Evolutionary conservation across 768 basidiomycete genomes (phyloP).

Genomic region (Coprinopsis marcescibilis): DNA sequence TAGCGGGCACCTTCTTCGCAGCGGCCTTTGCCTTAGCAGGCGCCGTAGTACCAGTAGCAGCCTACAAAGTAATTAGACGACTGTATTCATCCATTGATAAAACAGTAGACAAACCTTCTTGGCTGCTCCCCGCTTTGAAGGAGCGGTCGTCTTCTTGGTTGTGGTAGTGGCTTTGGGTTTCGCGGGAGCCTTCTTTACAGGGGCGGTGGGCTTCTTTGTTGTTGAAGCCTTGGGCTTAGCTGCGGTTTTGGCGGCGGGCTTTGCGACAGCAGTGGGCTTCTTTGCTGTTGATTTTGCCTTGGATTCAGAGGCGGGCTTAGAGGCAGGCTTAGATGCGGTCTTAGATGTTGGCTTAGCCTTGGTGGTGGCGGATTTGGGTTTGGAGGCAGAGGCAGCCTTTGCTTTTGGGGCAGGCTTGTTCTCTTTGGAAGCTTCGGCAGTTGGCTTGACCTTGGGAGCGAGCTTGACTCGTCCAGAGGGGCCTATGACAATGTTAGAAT

Average conservation of each 20-base stretch:
- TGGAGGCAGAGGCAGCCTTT: slow-evolving; percentile 20
- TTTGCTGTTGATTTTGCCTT: slow-evolving; percentile 23
- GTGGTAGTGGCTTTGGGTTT: slow-evolving; percentile 24
- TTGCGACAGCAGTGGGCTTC: slow-evolving; percentile 22
- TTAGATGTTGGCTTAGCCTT: slow-evolving; percentile 19
- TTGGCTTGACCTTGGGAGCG: slow-evolving; percentile 39
- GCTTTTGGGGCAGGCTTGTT: slow-evolving; percentile 37
- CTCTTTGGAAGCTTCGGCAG: slow-evolving; percentile 34
- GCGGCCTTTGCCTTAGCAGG: slow-evolving; percentile 37
- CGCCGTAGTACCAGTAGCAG: slow-evolving; percentile 36
- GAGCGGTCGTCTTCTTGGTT: slow-evolving; percentile 22
- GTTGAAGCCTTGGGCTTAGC: slow-evolving; percentile 22
- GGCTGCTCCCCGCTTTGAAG: slow-evolving; percentile 27
- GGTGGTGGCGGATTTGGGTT: slow-evolving; percentile 19
- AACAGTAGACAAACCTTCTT: slow-evolving; percentile 31
- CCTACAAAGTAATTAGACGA: slow-evolving; percentile 20
- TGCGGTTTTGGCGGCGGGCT: slow-evolving; percentile 13
- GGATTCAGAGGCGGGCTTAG: slow-evolving; percentile 9
- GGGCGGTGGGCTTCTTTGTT: slow-evolving; percentile 21
- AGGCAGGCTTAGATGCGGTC: slow-evolving; percentile 29
- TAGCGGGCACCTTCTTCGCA: slow-evolving; percentile 32
- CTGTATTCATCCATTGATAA: not conserved
- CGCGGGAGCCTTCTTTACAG: slow-evolving; percentile 26
- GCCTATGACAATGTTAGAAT: slow-evolving; percentile 31
- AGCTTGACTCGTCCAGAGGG: slow-evolving; percentile 73